These are phyloP conservation scores for Amphicarpaea edgeworthii DNA, from an alignment of 306 rosid genomes.

Conservation along the genomic window DNA sequence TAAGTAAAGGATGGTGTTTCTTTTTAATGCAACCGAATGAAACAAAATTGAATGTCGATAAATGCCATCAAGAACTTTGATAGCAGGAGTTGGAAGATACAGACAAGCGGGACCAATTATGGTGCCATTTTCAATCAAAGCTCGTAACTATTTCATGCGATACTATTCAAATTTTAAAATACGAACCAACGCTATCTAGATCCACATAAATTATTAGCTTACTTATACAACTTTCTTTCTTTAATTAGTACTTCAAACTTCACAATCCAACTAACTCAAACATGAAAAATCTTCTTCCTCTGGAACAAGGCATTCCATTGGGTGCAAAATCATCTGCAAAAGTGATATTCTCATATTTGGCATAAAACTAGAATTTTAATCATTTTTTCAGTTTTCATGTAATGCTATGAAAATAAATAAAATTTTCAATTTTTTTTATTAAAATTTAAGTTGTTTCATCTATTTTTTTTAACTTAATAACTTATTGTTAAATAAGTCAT, in stretches of 20 bases:
- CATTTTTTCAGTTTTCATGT: too few species aligned
- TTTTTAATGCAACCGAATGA: neutral
- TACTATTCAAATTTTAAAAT: slow-evolving; percentile 11
- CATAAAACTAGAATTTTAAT: neutral
- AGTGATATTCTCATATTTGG: neutral
- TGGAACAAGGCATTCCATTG: neutral
- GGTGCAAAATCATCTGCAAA: slow-evolving; percentile 1
- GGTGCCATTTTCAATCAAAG: neutral
- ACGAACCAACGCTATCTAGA: neutral
- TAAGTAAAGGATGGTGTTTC: neutral
- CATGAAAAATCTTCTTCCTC: slow-evolving; percentile 1
- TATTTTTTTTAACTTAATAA: too few species aligned
- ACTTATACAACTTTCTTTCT: slow-evolving; percentile 5
- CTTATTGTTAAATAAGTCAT: too few species aligned
- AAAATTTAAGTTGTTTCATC: too few species aligned
- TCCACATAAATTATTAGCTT: neutral
- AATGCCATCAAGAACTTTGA: slow-evolving; percentile 32
- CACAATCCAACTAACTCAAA: neutral
- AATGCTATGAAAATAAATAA: too few species aligned
- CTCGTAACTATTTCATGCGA: neutral
- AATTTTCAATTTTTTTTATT: too few species aligned
- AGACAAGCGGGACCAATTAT: neutral
- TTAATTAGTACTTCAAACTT: neutral
- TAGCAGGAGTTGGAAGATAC: slow-evolving; percentile 14
- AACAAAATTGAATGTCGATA: slow-evolving; percentile 14